These are phyloP conservation scores for Zygoascus meyerae DNA, from an alignment of 1,139 yeast genomes.

Conservation along the genomic window DNA sequence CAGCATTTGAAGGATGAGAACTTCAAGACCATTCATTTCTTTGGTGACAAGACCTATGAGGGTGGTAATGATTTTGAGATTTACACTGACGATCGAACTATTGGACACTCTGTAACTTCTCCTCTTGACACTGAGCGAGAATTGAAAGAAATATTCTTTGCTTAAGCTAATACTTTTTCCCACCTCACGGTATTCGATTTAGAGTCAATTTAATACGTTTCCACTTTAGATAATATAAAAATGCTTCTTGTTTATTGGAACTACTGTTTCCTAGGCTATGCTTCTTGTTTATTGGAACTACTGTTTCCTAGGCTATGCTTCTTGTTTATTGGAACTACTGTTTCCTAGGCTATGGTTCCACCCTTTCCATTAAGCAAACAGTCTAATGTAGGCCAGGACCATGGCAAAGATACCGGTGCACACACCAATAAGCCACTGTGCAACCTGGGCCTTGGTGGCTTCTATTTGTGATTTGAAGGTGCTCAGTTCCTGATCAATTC, in stretches of 20 bases:
- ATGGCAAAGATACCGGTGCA: conserved; percentile 97
- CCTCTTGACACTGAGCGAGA: conserved; percentile 86
- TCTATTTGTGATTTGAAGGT: conserved; percentile 94
- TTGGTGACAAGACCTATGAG: conserved; percentile 94
- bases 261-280: no score
- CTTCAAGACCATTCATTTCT: conserved; percentile 87
- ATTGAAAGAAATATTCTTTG: conserved; percentile 74
- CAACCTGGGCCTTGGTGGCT: conserved; percentile 88
- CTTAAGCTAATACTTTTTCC: no score
- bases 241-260: no score
- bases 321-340: no score
- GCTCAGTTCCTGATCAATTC: conserved; percentile 92
- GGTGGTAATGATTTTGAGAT: conserved; percentile 99
- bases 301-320: no score
- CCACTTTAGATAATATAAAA: no score
- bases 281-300: no score
- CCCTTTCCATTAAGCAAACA: conserved; percentile 68
- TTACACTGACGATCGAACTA: conserved; percentile 82
- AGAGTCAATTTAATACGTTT: no score
- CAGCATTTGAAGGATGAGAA: conserved; percentile 84
- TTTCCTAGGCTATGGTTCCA: no score
- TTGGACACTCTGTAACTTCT: conserved; percentile 85
- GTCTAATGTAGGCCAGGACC: conserved; percentile 81
- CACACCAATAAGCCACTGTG: conserved; percentile 98
- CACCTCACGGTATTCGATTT: no score